phyloP scores from a whole-genome alignment of 2,329 filamentous ascomycete genomes.

The Fusarium brevicatenulatum region DNA sequence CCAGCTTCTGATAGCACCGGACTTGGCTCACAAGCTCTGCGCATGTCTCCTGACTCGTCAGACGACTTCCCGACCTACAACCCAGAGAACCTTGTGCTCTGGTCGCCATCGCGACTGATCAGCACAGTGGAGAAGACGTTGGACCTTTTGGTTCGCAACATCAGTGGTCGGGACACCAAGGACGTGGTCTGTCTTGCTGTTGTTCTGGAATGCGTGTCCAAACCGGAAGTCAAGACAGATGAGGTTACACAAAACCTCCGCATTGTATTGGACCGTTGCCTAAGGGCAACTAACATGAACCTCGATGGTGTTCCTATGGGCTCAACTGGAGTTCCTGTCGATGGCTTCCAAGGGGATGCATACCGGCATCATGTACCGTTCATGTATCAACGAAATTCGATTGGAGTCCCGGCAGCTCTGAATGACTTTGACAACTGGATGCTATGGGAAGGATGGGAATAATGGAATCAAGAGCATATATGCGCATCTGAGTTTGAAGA shows the following conservation, averaged over 20 bases:
- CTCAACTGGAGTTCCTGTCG: conserved; percentile 5
- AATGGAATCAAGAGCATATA: background rate
- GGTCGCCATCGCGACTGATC: conserved; percentile 55
- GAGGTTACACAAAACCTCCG: conserved; percentile 55
- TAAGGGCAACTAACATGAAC: conserved; percentile 56
- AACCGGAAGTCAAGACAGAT: conserved; percentile 53
- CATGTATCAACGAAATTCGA: conserved; percentile 46
- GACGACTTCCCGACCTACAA: conserved; percentile 50
- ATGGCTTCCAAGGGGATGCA: conserved; percentile 41
- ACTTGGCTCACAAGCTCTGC: conserved; percentile 46
- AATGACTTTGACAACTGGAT: conserved; percentile 50
- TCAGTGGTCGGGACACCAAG: conserved; percentile 61
- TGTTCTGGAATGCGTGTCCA: conserved; percentile 58
- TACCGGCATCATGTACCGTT: conserved; percentile 46
- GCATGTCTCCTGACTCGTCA: conserved; percentile 49
- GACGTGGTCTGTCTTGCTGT: conserved; percentile 61
- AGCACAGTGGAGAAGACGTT: conserved; percentile 59
- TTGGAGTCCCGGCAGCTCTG: conserved; percentile 42
- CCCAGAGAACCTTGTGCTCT: conserved; percentile 52
- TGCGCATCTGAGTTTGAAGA: background rate
- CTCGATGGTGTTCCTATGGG: conserved; percentile 49
- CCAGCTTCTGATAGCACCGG: conserved; percentile 45
- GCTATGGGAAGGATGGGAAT: conserved; percentile 56
- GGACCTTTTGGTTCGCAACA: conserved; percentile 56
- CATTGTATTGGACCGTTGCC: conserved; percentile 56